Conservation (phyloP, 306 rosid genomes). For the Pueraria montana region DNA sequence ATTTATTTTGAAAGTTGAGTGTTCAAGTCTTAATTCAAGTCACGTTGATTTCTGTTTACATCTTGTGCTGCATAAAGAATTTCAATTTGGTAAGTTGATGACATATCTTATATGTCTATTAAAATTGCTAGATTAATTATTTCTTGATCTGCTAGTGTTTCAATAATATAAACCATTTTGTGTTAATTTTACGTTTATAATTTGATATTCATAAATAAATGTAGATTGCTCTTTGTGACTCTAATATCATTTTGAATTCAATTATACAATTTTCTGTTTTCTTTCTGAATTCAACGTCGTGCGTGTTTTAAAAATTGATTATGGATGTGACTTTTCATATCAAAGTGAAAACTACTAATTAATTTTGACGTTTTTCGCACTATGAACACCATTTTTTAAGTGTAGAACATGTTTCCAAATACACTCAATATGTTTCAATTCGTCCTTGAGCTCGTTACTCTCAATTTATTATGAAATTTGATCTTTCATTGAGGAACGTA, state of each 20-base stretch:
- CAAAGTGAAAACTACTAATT: background rate
- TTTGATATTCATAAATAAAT: background rate
- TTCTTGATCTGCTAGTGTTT: background rate
- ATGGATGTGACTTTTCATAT: background rate
- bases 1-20: slow-evolving; percentile 34
- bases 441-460: background rate
- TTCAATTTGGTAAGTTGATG: slow-evolving; percentile 2
- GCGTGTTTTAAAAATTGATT: background rate
- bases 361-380: background rate
- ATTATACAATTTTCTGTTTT: background rate
- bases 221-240: background rate
- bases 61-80: background rate
- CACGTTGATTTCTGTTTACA: slow-evolving; percentile 32
- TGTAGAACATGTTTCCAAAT: background rate
- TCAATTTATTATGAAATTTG: background rate
- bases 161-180: background rate
- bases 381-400: background rate
- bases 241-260: background rate
- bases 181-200: background rate
- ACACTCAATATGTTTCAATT: background rate
- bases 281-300: background rate
- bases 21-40: slow-evolving; percentile 15
- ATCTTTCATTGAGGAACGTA: background rate
- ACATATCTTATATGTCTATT: background rate
- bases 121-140: background rate